Conservation (phyloP, 192 early-diverging fungal genomes). For the Gigaspora rosea region DNA sequence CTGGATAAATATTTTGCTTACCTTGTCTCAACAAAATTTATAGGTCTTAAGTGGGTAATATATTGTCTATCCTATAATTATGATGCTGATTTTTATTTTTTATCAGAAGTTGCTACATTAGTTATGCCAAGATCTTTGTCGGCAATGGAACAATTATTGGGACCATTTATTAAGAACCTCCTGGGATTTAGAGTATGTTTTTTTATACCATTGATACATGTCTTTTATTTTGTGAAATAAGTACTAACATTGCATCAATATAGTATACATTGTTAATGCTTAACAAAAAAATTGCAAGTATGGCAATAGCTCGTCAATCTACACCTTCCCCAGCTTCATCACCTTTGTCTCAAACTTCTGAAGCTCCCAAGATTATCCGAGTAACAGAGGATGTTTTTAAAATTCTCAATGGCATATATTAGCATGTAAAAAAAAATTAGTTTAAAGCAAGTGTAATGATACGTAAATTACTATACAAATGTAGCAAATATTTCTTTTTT, state of each 20-base stretch:
- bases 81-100: conserved; percentile 20
- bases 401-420: too few relatives aligned
- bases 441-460: too few relatives aligned
- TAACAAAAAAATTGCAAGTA: neutral
- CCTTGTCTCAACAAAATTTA: conserved; percentile 6
- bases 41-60: neutral
- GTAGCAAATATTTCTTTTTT: too few relatives aligned
- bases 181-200: conserved; percentile 13
- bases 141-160: neutral
- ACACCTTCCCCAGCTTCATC: conserved; percentile 5
- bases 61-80: conserved; percentile 21
- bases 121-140: neutral
- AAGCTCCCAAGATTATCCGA: neutral
- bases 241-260: neutral
- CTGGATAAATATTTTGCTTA: neutral
- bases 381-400: neutral
- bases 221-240: neutral
- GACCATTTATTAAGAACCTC: conserved; percentile 3
- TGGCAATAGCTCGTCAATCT: neutral
- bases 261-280: conserved; percentile 11
- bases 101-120: neutral
- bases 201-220: neutral
- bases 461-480: too few relatives aligned
- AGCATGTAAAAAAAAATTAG: too few relatives aligned
- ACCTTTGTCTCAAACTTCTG: neutral